phyloP scores from a whole-genome alignment of 305 asterid species.

The Ruellia speciosa region DNA sequence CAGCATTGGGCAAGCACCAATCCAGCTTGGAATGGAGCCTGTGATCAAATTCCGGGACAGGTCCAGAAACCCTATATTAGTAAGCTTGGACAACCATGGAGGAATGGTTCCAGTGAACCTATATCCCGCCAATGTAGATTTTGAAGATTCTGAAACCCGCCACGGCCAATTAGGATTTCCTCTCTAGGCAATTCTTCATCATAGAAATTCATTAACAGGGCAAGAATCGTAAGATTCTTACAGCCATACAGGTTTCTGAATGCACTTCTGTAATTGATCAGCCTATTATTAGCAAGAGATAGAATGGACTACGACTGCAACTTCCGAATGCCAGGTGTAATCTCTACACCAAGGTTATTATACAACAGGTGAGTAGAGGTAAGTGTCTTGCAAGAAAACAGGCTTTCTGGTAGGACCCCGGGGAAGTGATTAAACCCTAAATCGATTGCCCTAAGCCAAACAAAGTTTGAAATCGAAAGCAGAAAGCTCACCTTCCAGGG shows the following conservation, averaged over 20 bases:
- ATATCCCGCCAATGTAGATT: constrained; percentile 64
- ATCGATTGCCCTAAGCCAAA: constrained; percentile 45
- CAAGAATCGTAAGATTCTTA: constrained; percentile 52
- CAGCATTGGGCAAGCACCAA: constrained; percentile 52
- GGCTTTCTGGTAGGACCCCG: constrained; percentile 52
- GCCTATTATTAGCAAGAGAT: constrained; percentile 63
- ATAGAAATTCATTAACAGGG: constrained; percentile 53
- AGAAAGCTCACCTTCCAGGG: constrained; percentile 59
- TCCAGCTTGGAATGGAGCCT: constrained; percentile 63
- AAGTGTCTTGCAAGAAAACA: constrained; percentile 54
- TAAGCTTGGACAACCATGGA: constrained; percentile 42
- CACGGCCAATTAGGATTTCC: constrained; percentile 28
- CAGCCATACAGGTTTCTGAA: constrained; percentile 47
- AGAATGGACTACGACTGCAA: constrained; percentile 59
- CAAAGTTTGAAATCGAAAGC: constrained; percentile 53
- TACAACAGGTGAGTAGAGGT: constrained; percentile 63
- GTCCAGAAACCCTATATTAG: constrained; percentile 58
- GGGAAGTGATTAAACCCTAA: constrained; percentile 58
- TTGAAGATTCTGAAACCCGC: constrained; percentile 44
- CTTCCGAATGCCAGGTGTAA: constrained; percentile 42
- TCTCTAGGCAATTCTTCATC: constrained; percentile 46
- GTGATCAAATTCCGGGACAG: constrained; percentile 46
- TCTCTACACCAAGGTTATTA: constrained; percentile 51
- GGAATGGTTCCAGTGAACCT: constrained; percentile 56
- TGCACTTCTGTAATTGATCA: constrained; percentile 53